Evolutionary conservation across 2,329 filamentous ascomycete species (phyloP), one percentile per base, ranked within the genome.

Genomic region (Ilyonectria sp.): DNA sequence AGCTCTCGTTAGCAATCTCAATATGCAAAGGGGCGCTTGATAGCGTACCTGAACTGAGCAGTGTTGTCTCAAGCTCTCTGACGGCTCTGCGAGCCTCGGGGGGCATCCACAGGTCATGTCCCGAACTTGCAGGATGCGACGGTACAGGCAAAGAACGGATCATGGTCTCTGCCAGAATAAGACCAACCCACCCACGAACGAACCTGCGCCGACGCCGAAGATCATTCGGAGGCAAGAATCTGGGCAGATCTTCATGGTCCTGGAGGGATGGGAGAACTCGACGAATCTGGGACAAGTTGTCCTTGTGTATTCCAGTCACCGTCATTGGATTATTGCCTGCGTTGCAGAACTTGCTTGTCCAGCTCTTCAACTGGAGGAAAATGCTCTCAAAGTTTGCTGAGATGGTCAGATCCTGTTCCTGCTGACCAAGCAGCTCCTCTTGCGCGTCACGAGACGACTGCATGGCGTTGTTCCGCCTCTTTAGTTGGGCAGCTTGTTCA

Each of bases 321-420:
- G 31, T 8, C 52, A 54, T 50, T 6, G 8, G n/a, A 13, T 8
- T 17, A 4, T 17, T 37, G n/a, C 31, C 52, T 10, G 31, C 9
- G 11, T n/a, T 54, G 52, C 52, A 54, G 31, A 21, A 54, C 31
- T 21, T 54, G 29, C 29, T 33, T 15, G 52, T 35, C 52, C 52
- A 54, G n/a, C 17, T 23, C 52, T 54, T 54, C 10, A 37, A 6
- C n/a, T 54, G 52, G 13, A 29, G 47, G 15, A 31, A 50, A 6
- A 50, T 15, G 8, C 7, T n/a, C 21, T 37, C 52, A 15, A 37
- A 54, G 3, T n/a, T 17, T 2, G n/a, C 11, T 15, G 4, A 15
- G 10, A 54, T 37, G 4, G 52, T 21, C n/a, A 23, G 11, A n/a
- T 54, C 52, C 8, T 54, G 23, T 7, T 54, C 52, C n/a, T 54